These are phyloP conservation scores for Salmacisia buchloeana DNA, from an alignment of 1,284 basidiomycete genomes.

Conservation along the genomic window DNA sequence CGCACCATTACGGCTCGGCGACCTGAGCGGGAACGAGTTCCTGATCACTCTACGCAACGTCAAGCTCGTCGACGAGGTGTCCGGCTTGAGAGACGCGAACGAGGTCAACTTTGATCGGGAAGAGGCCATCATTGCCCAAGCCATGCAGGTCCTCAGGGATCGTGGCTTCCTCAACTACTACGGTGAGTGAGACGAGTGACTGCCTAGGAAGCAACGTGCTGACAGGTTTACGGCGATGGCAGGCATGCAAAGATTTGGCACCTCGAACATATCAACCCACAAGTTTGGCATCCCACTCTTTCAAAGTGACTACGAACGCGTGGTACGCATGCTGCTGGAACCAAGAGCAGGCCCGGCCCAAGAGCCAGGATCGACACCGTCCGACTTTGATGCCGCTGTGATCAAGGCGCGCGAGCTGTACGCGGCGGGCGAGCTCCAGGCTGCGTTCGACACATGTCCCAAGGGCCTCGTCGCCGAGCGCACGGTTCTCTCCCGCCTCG, in stretches of 20 bases:
- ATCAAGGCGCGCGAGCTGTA: slow-evolving; percentile 21
- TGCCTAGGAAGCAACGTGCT: neutral
- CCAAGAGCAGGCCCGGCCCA: too few relatives aligned
- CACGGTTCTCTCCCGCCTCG: slow-evolving; percentile 78
- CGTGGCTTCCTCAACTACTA: slow-evolving; percentile 98
- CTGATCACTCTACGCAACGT: slow-evolving; percentile 82
- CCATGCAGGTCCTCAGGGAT: slow-evolving; percentile 72
- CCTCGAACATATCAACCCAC: slow-evolving; percentile 90
- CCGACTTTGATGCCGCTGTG: slow-evolving; percentile 16
- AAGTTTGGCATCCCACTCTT: slow-evolving; percentile 84
- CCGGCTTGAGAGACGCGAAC: neutral
- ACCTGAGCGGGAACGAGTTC: slow-evolving; percentile 93
- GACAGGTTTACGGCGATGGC: slow-evolving; percentile 51
- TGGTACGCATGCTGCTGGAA: too few relatives aligned
- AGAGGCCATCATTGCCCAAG: slow-evolving; percentile 61
- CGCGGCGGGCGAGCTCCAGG: slow-evolving; percentile 34
- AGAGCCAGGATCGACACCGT: too few relatives aligned
- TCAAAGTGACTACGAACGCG: slow-evolving; percentile 62
- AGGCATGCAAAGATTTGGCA: slow-evolving; percentile 96
- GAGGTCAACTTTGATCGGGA: neutral
- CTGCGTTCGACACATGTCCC: slow-evolving; percentile 79
- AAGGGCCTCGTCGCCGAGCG: slow-evolving; percentile 85
- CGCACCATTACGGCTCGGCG: slow-evolving; percentile 77
- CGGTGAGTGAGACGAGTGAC: slow-evolving; percentile 56
- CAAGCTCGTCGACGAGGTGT: slow-evolving; percentile 9